Evolutionary conservation across 176 grass and related monocot genomes (phyloP), one percentile per base, ranked within the genome.

Genomic region (Raddia guianensis): DNA sequence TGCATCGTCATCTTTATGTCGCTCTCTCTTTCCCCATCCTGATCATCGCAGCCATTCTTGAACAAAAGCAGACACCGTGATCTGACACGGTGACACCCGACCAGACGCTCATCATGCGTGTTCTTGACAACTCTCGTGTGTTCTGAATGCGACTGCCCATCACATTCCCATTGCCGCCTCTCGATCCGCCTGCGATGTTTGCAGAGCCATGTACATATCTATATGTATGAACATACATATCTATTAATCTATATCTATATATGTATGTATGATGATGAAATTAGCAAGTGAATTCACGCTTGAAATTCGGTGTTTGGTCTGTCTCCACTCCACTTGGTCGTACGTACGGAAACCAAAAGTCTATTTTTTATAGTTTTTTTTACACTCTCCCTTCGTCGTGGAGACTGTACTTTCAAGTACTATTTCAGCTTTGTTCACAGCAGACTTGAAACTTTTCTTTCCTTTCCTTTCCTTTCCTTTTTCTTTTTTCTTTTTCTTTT

Each of bases 1-100:
- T 49, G 27, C 8, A 59, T 12, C 6, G 8, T 45, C 67, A 48
- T 79, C 67, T 80, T 73, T 35, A 64, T 85, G 19, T 79, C 75
- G 8, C 67, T 40, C 37, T 40, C 37, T 40, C 37, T 64, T 77
- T 85, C 60, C 8, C 9, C 81, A 54, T 33, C 19, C 20, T 65
- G 60, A 51, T 2, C 10, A 34, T 19, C 1, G 21, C 27, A 72
- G 16, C 42, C 59, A 16, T 50, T 60, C 68, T 51, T 50, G 1
- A 37, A 62, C 43, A 19, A 18, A 57, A 8, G 15, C 19, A 52
- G 50, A 18, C n/a, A 27, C 14, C 0, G 50, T 68, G 51, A 49
- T 56, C 42, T 68, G 72, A 83, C 68, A 43, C 62, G 19, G 71
- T 48, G 43, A 49, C 50, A 83, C 14, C 20, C 20, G 57, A 43